phyloP scores from a whole-genome alignment of 148 eudicot species.

The Amaranthus cruentus region DNA sequence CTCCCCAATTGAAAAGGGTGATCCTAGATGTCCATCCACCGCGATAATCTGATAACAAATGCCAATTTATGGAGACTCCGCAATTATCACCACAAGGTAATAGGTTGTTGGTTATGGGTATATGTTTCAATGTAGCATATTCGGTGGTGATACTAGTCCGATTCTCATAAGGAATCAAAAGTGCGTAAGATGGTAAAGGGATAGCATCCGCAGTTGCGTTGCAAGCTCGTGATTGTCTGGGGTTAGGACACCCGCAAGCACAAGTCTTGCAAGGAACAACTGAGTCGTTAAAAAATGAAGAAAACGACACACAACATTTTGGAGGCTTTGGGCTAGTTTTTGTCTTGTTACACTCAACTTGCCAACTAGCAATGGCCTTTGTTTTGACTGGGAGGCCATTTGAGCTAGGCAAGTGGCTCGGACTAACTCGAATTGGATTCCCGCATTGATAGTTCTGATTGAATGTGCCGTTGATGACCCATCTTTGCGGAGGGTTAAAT shows the following conservation, averaged over 20 bases:
- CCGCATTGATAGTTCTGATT: constrained; percentile 46
- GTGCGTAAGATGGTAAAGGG: constrained; percentile 47
- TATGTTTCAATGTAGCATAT: constrained; percentile 26
- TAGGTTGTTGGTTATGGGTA: constrained; percentile 29
- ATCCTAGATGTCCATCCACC: constrained; percentile 60
- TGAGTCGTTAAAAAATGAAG: constrained; percentile 52
- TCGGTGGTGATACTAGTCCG: constrained; percentile 27
- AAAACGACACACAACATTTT: constrained; percentile 63
- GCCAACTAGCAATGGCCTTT: constrained; percentile 59
- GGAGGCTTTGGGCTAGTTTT: constrained; percentile 26
- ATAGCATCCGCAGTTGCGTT: constrained; percentile 36
- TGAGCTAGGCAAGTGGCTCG: constrained; percentile 32
- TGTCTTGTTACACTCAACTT: constrained; percentile 53
- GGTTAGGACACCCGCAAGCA: constrained; percentile 54
- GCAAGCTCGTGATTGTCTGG: constrained; percentile 25
- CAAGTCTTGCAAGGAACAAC: constrained; percentile 62
- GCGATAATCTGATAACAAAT: constrained; percentile 41
- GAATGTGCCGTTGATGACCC: constrained; percentile 47
- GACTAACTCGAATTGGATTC: constrained; percentile 44
- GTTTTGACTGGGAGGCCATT: constrained; percentile 33
- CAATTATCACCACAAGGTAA: constrained; percentile 73
- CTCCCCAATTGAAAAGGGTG: constrained; percentile 63
- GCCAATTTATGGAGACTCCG: constrained; percentile 72
- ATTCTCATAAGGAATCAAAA: constrained; percentile 51
- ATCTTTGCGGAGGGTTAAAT: constrained; percentile 50